These are phyloP conservation scores for Alternaria solani DNA, from an alignment of 2,329 filamentous ascomycete genomes.

Conservation along the genomic window DNA sequence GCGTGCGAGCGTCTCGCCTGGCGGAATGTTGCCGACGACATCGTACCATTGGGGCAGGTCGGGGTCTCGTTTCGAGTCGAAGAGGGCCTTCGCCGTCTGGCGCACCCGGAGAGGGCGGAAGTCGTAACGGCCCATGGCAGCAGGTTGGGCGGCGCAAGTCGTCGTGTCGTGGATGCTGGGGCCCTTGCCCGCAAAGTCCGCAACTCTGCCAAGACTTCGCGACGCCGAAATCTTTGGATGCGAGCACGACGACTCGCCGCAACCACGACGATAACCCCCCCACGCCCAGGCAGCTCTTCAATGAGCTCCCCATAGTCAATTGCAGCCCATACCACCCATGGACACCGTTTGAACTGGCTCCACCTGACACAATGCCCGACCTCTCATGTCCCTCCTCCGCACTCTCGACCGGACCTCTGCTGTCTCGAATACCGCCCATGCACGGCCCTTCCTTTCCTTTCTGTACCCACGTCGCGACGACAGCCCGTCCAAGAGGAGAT, in stretches of 20 bases:
- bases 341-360: constrained; percentile 22
- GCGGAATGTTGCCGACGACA: constrained; percentile 65
- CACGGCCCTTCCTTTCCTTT: constrained; percentile 42
- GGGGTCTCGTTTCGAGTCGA: constrained; percentile 54
- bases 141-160: constrained; percentile 12
- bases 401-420: constrained; percentile 62
- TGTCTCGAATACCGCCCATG: constrained; percentile 55
- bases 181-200: constrained; percentile 16
- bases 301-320: constrained; percentile 29
- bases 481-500: constrained; percentile 23
- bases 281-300: constrained; percentile 11
- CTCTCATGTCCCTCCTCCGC: constrained; percentile 70
- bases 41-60: constrained; percentile 65
- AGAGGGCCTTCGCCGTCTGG: constrained; percentile 60
- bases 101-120: constrained; percentile 62
- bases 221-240: constrained; percentile 18
- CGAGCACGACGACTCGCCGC: constrained; percentile 4
- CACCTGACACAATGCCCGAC: constrained; percentile 65
- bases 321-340: constrained; percentile 17
- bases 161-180: constrained; percentile 7
- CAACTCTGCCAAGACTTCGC: constrained; percentile 20
- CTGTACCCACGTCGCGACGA: constrained; percentile 37
- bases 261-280: constrained; percentile 6
- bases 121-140: constrained; percentile 61
- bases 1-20: constrained; percentile 66